Percentiles rank a stretch among this genome's conserved stretches.
phyloP scores from a whole-genome alignment of 768 basidiomycete species.

The Erythrobasidium yunnanense region DNA sequence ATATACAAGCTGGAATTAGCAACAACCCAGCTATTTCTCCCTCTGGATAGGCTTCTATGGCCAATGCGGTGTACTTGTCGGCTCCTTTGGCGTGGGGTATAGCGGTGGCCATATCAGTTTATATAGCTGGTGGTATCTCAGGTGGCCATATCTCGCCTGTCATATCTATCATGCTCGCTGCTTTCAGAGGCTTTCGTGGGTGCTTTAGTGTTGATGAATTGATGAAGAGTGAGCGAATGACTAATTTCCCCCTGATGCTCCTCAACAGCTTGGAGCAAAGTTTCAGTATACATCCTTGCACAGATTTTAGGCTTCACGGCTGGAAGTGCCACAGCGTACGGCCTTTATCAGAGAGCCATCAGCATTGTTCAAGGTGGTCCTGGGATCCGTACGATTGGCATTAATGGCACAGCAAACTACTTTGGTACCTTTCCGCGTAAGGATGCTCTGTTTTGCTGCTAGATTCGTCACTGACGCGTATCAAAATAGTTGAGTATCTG shows the following conservation, averaged over 20 bases:
- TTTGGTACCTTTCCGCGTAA: slow-evolving; percentile 12
- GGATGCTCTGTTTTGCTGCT: not conserved
- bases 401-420: slow-evolving; percentile 1
- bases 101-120: not conserved
- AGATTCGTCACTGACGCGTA: too few relatives aligned
- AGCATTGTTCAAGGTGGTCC: not conserved
- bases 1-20: not conserved
- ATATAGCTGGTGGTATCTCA: slow-evolving; percentile 21
- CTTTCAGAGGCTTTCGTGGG: slow-evolving; percentile 6
- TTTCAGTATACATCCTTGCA: not conserved
- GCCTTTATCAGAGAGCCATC: slow-evolving; percentile 1
- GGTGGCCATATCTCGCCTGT: slow-evolving; percentile 19
- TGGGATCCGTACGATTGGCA: slow-evolving; percentile 2
- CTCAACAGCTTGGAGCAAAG: slow-evolving; percentile 7
- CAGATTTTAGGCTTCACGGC: slow-evolving; percentile 15
- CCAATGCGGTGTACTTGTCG: not conserved
- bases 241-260: not conserved
- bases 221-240: not conserved
- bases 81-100: slow-evolving; percentile 20
- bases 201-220: not conserved
- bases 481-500: slow-evolving; percentile 11
- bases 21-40: not conserved
- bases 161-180: slow-evolving; percentile 3
- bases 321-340: slow-evolving; percentile 2
- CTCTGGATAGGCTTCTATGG: not conserved